Evolutionary conservation across 139 green algal species (phyloP).

Genomic region (Chlamydomonas sp.): DNA sequence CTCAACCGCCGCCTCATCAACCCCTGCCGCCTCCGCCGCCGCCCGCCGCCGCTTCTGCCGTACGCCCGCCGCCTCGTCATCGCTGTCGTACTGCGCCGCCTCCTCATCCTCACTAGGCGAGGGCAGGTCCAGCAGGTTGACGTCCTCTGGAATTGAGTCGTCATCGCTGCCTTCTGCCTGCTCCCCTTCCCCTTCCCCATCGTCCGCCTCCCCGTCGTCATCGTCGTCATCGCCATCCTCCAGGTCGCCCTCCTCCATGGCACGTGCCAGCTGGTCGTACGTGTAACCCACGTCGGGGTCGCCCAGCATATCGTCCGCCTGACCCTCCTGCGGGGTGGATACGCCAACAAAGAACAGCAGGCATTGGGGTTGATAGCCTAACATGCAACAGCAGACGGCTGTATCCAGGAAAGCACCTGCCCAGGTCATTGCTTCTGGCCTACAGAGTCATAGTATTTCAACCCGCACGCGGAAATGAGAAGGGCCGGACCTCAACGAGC

Average conservation of each 20-base stretch:
- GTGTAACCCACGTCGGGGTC: conserved; percentile 57
- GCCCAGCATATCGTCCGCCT: conserved; percentile 48
- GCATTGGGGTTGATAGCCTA: too few species aligned
- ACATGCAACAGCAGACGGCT: too few species aligned
- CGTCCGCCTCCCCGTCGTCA: conserved; percentile 16
- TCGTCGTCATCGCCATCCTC: conserved; percentile 27
- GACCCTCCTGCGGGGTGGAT: conserved; percentile 24
- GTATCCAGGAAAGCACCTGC: too few species aligned
- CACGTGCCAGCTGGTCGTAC: conserved; percentile 66
- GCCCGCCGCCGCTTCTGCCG: conserved; percentile 11
- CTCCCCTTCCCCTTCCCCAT: conserved; percentile 15
- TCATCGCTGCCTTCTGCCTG: conserved; percentile 1
- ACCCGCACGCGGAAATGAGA: too few species aligned
- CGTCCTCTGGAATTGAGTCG: not conserved
- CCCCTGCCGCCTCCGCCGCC: not conserved
- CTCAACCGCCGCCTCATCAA: not conserved
- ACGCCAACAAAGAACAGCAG: not conserved
- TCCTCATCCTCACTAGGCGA: conserved; percentile 21
- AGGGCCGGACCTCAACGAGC: too few species aligned
- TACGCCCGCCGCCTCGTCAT: not conserved
- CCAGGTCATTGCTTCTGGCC: too few species aligned
- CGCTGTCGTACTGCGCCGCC: conserved; percentile 23
- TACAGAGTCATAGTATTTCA: too few species aligned
- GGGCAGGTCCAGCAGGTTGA: conserved; percentile 27
- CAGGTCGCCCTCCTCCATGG: conserved; percentile 50